Evolutionary conservation across 2,329 filamentous ascomycete genomes (phyloP), one percentile per base, ranked within the genome.

Genomic region (Trichoderma koningii): DNA sequence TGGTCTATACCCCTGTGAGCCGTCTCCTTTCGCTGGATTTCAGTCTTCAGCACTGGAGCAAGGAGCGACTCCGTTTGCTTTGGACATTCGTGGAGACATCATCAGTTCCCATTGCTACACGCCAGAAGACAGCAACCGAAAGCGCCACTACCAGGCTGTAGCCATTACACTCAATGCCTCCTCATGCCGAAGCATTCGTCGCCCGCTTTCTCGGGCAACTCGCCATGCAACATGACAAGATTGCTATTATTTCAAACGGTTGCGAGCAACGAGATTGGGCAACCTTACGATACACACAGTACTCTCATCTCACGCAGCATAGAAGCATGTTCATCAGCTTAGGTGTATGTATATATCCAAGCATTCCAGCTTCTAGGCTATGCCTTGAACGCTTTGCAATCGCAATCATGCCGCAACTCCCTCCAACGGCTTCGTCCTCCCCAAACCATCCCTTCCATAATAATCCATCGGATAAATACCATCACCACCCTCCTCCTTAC

Each of bases 391-490:
- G 15, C 3, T 14, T 45, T 4, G 19, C 45, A 38, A 28, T 3
- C 2, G 17, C 62, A 56, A 72, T 62, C 67, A 68, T 1, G 61
- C 59, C 10, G 66, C 69, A 15, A 68, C 72, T 44, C 75, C 70
- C 21, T 75, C 73, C 12, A 73, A 66, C 5, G 81, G 78, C 73
- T 83, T 93, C 38, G 90, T 93, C 75, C 95, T 87, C 1, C 94
- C 95, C 63, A 99, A 74, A 0, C 95, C 95, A 52, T 97, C 92
- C 75, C 90, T 94, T 0, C 89, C 93, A 78, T 99, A 99, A 74
- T 96, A 99, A 76, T 99, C 93, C 95, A 99, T 99, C 0, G 93
- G 94, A 79, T 99, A 99, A 15, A 92, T 83, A 1, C 87, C 89
- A 64, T 81, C 66, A 7, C 66, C 60, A 12, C 66, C 66, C 19